phyloP scores from a whole-genome alignment of 495 filamentous ascomycete species.

The Lophiotrema nucula region DNA sequence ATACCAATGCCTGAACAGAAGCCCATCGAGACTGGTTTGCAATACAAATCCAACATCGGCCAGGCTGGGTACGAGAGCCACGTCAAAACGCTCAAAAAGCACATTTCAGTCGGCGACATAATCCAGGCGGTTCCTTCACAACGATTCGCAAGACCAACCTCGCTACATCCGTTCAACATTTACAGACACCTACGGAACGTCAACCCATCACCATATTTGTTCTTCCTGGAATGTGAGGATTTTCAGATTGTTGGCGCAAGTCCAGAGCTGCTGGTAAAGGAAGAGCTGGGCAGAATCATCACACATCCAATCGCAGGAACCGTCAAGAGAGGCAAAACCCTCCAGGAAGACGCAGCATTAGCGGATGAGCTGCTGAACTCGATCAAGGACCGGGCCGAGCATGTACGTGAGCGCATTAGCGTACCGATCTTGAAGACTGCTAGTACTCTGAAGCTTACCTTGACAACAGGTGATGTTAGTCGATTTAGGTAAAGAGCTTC shows the following conservation, averaged over 20 bases:
- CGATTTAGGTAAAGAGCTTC: too few species aligned
- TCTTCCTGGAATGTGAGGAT: constrained; percentile 85
- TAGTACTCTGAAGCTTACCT: constrained; percentile 5
- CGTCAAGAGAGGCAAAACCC: constrained; percentile 77
- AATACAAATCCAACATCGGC: constrained; percentile 94
- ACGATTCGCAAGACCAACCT: constrained; percentile 82
- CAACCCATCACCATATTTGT: constrained; percentile 94
- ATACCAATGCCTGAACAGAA: constrained; percentile 74
- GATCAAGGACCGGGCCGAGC: constrained; percentile 93
- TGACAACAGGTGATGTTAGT: constrained; percentile 79
- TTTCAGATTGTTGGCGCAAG: constrained; percentile 96
- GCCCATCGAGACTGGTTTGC: constrained; percentile 66
- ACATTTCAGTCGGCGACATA: constrained; percentile 88
- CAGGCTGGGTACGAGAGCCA: constrained; percentile 82
- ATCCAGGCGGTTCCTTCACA: constrained; percentile 97
- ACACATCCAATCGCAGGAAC: constrained; percentile 97
- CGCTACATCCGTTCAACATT: constrained; percentile 95
- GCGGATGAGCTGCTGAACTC: constrained; percentile 74
- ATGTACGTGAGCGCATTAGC: too few species aligned
- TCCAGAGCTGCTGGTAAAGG: constrained; percentile 90
- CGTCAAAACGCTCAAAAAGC: constrained; percentile 75
- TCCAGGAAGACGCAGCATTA: constrained; percentile 75
- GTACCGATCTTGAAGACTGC: background rate
- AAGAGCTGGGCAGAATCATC: constrained; percentile 82
- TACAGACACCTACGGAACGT: constrained; percentile 93